Percentiles rank a stretch among this genome's conserved stretches.
Conservation (phyloP, 352 stramenopile genomes). For the Phytophthora sojae region DNA sequence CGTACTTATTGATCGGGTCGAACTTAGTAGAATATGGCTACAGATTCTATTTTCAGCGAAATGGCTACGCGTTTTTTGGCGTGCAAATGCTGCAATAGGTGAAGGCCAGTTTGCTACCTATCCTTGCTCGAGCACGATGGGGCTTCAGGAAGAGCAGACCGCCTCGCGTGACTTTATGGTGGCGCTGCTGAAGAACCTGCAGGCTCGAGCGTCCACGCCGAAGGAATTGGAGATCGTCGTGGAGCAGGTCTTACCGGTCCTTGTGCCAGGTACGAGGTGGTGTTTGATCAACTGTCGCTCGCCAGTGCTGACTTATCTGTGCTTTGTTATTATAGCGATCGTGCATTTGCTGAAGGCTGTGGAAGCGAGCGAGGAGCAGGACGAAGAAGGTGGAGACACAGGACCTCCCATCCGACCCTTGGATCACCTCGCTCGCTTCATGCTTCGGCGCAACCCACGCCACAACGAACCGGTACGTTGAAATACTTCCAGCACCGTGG, state of each 20-base stretch:
- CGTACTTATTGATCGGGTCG: conserved; percentile 22
- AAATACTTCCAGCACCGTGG: background rate
- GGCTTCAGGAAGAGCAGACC: conserved; percentile 40
- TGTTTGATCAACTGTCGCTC: background rate
- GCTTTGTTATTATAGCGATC: conserved; percentile 35
- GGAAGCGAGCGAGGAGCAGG: conserved; percentile 45
- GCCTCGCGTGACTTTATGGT: conserved; percentile 53
- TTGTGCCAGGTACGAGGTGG: conserved; percentile 56
- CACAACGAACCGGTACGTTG: conserved; percentile 55
- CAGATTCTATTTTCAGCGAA: conserved; percentile 19
- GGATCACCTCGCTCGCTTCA: conserved; percentile 71
- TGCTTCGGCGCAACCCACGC: conserved; percentile 73
- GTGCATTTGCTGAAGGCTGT: conserved; percentile 65
- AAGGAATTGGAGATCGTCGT: conserved; percentile 60
- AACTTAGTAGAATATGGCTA: conserved; percentile 21
- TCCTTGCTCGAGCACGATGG: conserved; percentile 12
- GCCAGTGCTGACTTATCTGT: background rate
- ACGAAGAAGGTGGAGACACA: conserved; percentile 48
- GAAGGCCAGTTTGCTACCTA: background rate
- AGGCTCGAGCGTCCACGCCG: conserved; percentile 33
- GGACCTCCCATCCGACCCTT: conserved; percentile 57
- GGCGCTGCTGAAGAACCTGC: conserved; percentile 43
- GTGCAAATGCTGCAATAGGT: too few species aligned
- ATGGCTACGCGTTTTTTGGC: conserved; percentile 15
- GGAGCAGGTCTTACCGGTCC: conserved; percentile 62